Evolutionary conservation across 441 rosid genomes (phyloP).

Genomic region (Raphanus hybrid): DNA sequence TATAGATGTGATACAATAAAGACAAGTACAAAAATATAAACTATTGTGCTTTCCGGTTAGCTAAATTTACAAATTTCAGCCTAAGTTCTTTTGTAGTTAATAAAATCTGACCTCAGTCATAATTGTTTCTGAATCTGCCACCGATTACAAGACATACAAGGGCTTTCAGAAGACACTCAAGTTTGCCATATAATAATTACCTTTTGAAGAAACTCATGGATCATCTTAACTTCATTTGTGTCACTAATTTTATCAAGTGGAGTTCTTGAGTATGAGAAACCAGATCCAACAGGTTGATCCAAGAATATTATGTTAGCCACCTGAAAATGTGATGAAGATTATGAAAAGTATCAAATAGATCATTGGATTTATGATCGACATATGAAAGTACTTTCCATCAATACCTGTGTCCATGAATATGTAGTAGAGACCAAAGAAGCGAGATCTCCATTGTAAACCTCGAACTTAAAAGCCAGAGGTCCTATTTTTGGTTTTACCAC

Average conservation of each 20-base stretch:
- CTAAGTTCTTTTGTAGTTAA: no score
- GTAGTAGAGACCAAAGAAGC: slow-evolving; percentile 60
- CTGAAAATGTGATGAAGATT: slow-evolving; percentile 5
- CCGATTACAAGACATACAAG: no score
- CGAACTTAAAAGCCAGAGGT: slow-evolving; percentile 51
- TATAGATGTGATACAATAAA: no score
- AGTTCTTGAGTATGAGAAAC: slow-evolving; percentile 50
- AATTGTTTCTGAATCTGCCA: no score
- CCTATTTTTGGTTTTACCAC: slow-evolving; percentile 42
- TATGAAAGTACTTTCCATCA: background rate
- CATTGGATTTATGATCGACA: slow-evolving; percentile 30
- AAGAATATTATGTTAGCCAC: slow-evolving; percentile 50
- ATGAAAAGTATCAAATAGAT: slow-evolving; percentile 28
- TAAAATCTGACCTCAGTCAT: no score
- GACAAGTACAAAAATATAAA: no score
- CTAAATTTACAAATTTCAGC: no score
- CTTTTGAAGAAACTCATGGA: slow-evolving; percentile 44
- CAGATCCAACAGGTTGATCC: slow-evolving; percentile 54
- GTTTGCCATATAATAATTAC: slow-evolving; percentile 15
- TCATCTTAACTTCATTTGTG: slow-evolving; percentile 20
- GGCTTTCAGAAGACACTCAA: background rate
- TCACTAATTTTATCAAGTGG: slow-evolving; percentile 35
- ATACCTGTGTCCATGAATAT: slow-evolving; percentile 74
- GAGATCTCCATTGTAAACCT: slow-evolving; percentile 61
- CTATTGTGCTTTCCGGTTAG: no score